Conservation (phyloP, 2,329 filamentous ascomycete genomes). For the Rhexocercosporidium sp. region DNA sequence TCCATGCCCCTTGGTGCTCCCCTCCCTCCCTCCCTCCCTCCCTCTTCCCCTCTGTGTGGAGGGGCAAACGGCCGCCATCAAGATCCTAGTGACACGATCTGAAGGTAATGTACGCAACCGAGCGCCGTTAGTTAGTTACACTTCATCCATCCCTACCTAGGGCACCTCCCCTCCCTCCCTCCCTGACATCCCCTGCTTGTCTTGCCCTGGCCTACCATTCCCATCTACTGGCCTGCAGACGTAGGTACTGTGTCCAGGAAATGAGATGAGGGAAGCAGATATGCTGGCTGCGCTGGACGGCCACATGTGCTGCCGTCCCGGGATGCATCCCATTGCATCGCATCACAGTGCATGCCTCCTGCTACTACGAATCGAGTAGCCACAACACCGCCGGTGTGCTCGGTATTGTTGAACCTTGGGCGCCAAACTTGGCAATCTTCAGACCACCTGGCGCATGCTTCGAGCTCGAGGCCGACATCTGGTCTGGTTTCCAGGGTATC, state of each 20-base stretch:
- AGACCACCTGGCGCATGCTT: neutral
- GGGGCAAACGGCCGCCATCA: neutral
- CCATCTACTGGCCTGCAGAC: neutral
- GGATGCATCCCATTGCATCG: conserved; percentile 11
- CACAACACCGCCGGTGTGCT: conserved; percentile 7
- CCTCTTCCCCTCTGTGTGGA: neutral
- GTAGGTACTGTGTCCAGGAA: neutral
- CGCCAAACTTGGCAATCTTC: conserved; percentile 12
- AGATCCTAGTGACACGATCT: conserved; percentile 8
- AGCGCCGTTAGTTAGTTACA: conserved; percentile 10
- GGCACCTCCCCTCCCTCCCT: too few species aligned
- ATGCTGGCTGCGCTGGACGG: conserved; percentile 15
- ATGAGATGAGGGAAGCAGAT: neutral
- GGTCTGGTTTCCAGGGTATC: too few species aligned
- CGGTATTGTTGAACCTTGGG: conserved; percentile 20
- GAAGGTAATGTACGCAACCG: conserved; percentile 3
- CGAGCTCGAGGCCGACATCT: conserved; percentile 9
- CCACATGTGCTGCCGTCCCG: conserved; percentile 20
- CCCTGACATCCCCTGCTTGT: neutral
- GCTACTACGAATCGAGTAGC: neutral
- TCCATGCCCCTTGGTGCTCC: neutral
- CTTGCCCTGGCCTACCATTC: neutral
- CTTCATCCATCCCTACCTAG: neutral
- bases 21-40: too few species aligned
- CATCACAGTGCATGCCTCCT: neutral